These are phyloP conservation scores for Candida tetrigidarum DNA, from an alignment of 1,139 yeast genomes.

Conservation along the genomic window DNA sequence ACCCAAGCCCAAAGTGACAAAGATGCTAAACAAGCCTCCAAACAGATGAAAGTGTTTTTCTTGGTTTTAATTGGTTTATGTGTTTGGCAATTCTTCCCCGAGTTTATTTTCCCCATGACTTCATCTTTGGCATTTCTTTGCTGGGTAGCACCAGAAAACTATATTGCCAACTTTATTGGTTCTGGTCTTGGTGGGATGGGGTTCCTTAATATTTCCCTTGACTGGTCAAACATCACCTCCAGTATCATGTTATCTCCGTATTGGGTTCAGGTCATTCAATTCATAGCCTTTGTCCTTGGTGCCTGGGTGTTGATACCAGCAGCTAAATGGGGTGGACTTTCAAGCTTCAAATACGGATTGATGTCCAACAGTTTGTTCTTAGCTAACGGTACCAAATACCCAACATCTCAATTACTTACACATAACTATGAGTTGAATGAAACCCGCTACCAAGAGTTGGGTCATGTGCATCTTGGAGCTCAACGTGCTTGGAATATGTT, in stretches of 20 bases:
- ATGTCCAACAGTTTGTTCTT: constrained; percentile 47
- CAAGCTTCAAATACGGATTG: constrained; percentile 32
- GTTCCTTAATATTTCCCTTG: constrained; percentile 42
- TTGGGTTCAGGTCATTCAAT: constrained; percentile 50
- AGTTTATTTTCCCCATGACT: constrained; percentile 44
- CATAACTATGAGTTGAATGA: constrained; percentile 35
- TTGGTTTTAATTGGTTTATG: constrained; percentile 34
- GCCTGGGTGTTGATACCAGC: constrained; percentile 49
- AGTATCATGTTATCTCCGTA: constrained; percentile 48
- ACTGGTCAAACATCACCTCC: constrained; percentile 53
- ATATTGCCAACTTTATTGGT: constrained; percentile 42
- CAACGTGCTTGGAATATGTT: constrained; percentile 56
- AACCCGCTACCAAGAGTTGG: constrained; percentile 42
- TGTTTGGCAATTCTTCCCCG: constrained; percentile 49
- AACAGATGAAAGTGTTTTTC: constrained; percentile 40
- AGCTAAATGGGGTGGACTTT: constrained; percentile 39
- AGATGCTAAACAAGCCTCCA: constrained; percentile 23
- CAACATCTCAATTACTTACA: constrained; percentile 38
- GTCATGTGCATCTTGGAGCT: constrained; percentile 46
- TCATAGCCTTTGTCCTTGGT: constrained; percentile 40
- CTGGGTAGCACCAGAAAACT: constrained; percentile 46
- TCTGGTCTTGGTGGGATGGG: constrained; percentile 54
- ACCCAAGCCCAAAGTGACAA: constrained; percentile 31
- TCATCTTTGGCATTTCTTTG: constrained; percentile 48
- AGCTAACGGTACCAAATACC: constrained; percentile 39